Evolutionary conservation across 1,139 yeast species (phyloP), one percentile per base, ranked within the genome.

Genomic region (Waltiozyma sp.): DNA sequence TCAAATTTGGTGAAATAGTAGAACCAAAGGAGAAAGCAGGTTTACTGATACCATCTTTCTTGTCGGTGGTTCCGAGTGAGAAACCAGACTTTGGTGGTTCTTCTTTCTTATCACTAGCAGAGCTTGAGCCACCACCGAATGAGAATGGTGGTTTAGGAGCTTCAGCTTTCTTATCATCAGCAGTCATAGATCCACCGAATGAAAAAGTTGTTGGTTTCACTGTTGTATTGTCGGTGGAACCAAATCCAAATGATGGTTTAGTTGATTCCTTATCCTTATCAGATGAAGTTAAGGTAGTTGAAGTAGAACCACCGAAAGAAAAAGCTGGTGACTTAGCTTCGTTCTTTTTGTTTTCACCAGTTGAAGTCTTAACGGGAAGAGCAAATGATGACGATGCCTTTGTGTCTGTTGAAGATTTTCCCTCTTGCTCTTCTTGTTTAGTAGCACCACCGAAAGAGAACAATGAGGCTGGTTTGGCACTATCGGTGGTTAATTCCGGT

Each of bases 181-280:
- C 16, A 19, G 40, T n/a, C 11, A 39, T 28, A 14, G 36, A 13
- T 15, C 44, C 28, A 8, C 47, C 49, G 28, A 48, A 48, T 19
- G 46, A 26, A 37, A 45, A 42, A 7, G 46, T 11, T 28, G 43
- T 21, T 21, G 23, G 23, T 21, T 21, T 21, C 11, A 37, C 11
- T n/a, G 26, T 15, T 8, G 34, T 4, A 28, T 14, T 15, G 4
- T 10, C 19, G 8, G 19, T 16, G 16, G 41, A 23, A 28, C 41
- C 46, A 38, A 41, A 41, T 18, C 9, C 37, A 41, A 43, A 44
- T 13, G 42, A 31, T 18, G 45, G 40, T 13, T 41, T 34, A 19
- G 41, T n/a, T 13, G 23, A 2, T 7, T 31, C 39, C 16, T 40
- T 19, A 21, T 40, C 31, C 37, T 43, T 38, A 6, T 37, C 28